Percentiles rank a stretch among this genome's conserved stretches.
phyloP scores from a whole-genome alignment of 148 eudicot species.

The Dysphania ambrosioides region DNA sequence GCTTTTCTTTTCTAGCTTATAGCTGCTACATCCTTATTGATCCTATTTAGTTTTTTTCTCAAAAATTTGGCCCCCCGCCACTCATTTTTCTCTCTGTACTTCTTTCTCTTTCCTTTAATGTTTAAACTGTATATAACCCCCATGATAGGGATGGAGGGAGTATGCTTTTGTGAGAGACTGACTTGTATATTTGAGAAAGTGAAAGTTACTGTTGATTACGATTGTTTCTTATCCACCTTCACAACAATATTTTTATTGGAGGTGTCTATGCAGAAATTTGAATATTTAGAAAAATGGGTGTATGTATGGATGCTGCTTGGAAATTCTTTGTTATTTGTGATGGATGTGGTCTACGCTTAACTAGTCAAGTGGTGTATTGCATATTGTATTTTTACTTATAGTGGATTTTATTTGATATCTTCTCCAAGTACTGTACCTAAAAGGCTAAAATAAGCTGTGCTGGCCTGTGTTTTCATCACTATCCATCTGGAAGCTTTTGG shows the following conservation, averaged over 20 bases:
- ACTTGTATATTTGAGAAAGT: not conserved
- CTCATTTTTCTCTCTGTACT: too few species aligned
- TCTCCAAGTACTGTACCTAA: too few species aligned
- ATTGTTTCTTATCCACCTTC: not conserved
- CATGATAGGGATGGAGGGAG: not conserved
- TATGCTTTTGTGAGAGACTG: not conserved
- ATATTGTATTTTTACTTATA: too few species aligned
- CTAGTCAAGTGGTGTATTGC: not conserved
- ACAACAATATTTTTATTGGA: not conserved
- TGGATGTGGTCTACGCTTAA: not conserved
- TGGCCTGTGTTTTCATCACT: too few species aligned
- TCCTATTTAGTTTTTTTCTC: too few species aligned
- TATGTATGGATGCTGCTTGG: not conserved
- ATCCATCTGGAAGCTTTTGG: not conserved
- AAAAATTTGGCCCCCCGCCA: not conserved
- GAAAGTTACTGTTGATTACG: not conserved
- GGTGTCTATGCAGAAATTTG: not conserved
- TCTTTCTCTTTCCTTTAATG: too few species aligned
- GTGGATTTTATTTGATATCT: too few species aligned
- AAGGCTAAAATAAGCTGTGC: too few species aligned
- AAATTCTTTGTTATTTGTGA: conserved; percentile 1
- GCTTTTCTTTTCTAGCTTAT: not conserved
- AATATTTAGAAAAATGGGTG: not conserved
- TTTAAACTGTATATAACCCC: too few species aligned
- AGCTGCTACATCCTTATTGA: not conserved